Base-by-base conservation (phyloP, 495 filamentous ascomycete species). In the Sabuloglossum arenarium region DNA sequence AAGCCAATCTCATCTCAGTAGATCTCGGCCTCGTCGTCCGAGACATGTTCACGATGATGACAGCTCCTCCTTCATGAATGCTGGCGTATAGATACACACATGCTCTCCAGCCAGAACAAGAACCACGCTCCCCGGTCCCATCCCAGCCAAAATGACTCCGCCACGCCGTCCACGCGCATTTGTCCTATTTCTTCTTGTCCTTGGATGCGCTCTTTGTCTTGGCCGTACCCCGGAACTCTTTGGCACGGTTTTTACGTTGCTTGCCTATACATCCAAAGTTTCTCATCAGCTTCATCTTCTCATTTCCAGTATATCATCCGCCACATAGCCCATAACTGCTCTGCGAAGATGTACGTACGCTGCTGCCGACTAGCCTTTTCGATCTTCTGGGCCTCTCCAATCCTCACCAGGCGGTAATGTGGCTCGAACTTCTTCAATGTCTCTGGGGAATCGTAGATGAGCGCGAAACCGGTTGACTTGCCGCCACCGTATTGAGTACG, bases 361-460 rank as follows among this genome's bases (percentile, higher is more conserved):
- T 99, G 93, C 75, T 99, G 91, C 77, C 93, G 81, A 75, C 80
- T 85, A 61, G 93, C 76, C 76, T 87, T 87, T 83, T 99, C 93
- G 69, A 88, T 77, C 86, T 97, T 97, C 66, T 68, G 72, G 61
- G 86, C 89, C 59, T 83, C 77, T 65, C 91, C 91, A 69, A 93
- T 83, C 64, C 93, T 81, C 71, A 97, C 81, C 58, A 94, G 79
- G 70, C 91, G 81, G 83, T 94, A 97, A 73, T 85, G 84, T 64
- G 93, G 93, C 84, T 99, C 93, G 73, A 97, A 99, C 75, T 96
- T 95, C 85, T 96, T 97, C 80, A 97, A 79, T 64, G 86, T 86
- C 78, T 97, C 93, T 62, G 78, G 74, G 63, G 85, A 90, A 70
- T 99, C 93, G 79, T 99, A 99, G 76, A 99, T 79, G 62, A 97